Evolutionary conservation across 2,329 filamentous ascomycete species (phyloP), one percentile per base, ranked within the genome.

Genomic region (Curvularia verruculosa): DNA sequence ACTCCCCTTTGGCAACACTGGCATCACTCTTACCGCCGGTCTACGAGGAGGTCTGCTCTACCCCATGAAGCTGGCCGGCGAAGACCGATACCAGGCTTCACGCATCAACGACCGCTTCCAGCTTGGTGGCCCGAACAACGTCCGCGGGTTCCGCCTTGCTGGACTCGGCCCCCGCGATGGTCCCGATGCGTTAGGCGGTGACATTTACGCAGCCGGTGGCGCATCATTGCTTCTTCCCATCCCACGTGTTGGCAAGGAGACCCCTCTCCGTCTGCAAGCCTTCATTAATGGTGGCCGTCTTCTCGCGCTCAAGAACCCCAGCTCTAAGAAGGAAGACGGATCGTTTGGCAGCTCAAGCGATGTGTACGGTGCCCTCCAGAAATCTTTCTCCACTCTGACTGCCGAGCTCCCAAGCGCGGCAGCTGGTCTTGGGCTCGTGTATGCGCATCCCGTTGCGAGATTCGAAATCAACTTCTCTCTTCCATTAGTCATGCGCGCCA

Each of bases 381-480:
- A 80, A 37, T 92, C 93, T 0, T 71, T 96, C 12, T 82, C 81
- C 5, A 89, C 94, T 59, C 78, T 98, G 15, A 81, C 83, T 19
- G 89, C 87, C 51, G 92, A 91, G 3, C 77, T 92, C 26, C 95
- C 95, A 0, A 97, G 91, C 73, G 82, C 92, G 31, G 89, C 94
- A 1, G 94, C 92, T 1, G 95, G 95, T 24, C 79, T 97, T 12
- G 95, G 95, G 0, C 80, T 99, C 21, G 93, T 99, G 1, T 99
- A 99, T 74, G 95, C 93, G 3, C 94, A 98, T 71, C 93, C 93
- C 0, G 89, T 94, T 19, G 95, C 95, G 10, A 82, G 95, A 54
- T 97, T 99, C 63, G 95, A 99, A 80, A 82, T 99, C 66, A 99
- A 99, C 78, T 96, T 99, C 75, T 92, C 90, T 68, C 77, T 99